Evolutionary conservation across 1,284 basidiomycete genomes (phyloP), one percentile per base, ranked within the genome.

Genomic region (Cutaneotrichosporon cyanovorans): DNA sequence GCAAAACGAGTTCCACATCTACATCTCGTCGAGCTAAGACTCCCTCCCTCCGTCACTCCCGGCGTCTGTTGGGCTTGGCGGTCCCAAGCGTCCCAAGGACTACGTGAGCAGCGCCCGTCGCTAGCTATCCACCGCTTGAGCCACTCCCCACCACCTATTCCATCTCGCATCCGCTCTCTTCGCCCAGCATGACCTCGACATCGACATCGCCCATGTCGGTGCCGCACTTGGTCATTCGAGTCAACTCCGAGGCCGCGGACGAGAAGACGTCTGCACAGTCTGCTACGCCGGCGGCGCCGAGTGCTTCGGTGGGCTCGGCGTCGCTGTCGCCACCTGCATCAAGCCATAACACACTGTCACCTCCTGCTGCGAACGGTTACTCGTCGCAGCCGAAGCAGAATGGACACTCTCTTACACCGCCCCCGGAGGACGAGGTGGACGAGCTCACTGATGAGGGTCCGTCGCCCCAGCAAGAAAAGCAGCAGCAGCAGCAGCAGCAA

Each of bases 381-480:
- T 19, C 36, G 10, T 2, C 36, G 6, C 25, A 28, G 25, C 25
- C 7, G 12, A 7, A 28, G 25, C 25, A 28, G 25, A 28, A 28
- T 12, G 25, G 25, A 7, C 8, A 7, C 8, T 12, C 25, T 28
- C 25, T 7, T 12, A 28, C 25, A 7, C 25, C 25, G 12, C 25
- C 25, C 8, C 25, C 25, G 16, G 55, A 57, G 18, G 55, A 57
- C 39, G 55, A 57, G 42, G 21, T 54, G 6, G 55, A 57, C 41
- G 55, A 57, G 43, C 55, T 57, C 31, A 38, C 40, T 14, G 55
- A 57, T n/a, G 52, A 55, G 41, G 52, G 51, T 21, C 46, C 44
- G 9, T 19, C 36, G 46, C 50, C 2, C 31, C 47, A 21, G 19
- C 41, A 3, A 36, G 42, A 12, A 23, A 36, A 30, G 14, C 42